A percentile compares a stretch with the other conserved stretches of the same genome.
These are phyloP conservation scores for Xylaria flabelliformis DNA, from an alignment of 495 filamentous ascomycete genomes.

Conservation along the genomic window DNA sequence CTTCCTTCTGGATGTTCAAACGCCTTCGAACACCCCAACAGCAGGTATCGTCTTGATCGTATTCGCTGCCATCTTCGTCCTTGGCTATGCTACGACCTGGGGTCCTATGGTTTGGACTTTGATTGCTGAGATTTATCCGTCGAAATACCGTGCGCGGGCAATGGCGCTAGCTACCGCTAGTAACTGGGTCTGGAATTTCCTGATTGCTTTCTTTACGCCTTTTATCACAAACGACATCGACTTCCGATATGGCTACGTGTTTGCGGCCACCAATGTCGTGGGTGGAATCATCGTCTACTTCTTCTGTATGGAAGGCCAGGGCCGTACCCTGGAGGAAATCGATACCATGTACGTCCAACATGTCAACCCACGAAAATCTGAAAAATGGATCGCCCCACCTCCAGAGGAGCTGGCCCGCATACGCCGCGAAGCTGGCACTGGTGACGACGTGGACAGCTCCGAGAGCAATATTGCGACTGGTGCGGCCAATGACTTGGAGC, in stretches of 20 bases:
- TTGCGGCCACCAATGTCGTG: slow-evolving; percentile 71
- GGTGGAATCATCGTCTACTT: slow-evolving; percentile 74
- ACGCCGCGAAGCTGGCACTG: slow-evolving; percentile 21
- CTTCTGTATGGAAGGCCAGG: slow-evolving; percentile 63
- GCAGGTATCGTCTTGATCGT: slow-evolving; percentile 76
- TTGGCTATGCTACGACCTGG: slow-evolving; percentile 71
- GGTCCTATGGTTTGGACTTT: slow-evolving; percentile 81
- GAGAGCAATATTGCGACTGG: not conserved
- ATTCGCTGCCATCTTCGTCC: slow-evolving; percentile 74
- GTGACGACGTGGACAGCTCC: slow-evolving; percentile 10
- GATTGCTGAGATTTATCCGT: slow-evolving; percentile 77
- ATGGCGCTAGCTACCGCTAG: slow-evolving; percentile 75
- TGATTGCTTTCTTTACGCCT: slow-evolving; percentile 85
- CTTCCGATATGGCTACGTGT: slow-evolving; percentile 81
- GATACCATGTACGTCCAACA: slow-evolving; percentile 71
- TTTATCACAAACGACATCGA: slow-evolving; percentile 72
- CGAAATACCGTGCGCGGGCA: slow-evolving; percentile 70
- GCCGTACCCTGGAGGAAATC: slow-evolving; percentile 59
- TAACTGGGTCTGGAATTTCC: slow-evolving; percentile 86
- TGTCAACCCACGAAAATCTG: slow-evolving; percentile 19
- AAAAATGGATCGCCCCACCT: slow-evolving; percentile 14
- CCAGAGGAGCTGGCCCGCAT: slow-evolving; percentile 24
- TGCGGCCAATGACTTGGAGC: not conserved
- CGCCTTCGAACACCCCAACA: slow-evolving; percentile 52
- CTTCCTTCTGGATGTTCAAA: slow-evolving; percentile 53